phyloP scores from a whole-genome alignment of 202 grass and related monocot genomes.

The Bolboschoenoplectus hybrid region DNA sequence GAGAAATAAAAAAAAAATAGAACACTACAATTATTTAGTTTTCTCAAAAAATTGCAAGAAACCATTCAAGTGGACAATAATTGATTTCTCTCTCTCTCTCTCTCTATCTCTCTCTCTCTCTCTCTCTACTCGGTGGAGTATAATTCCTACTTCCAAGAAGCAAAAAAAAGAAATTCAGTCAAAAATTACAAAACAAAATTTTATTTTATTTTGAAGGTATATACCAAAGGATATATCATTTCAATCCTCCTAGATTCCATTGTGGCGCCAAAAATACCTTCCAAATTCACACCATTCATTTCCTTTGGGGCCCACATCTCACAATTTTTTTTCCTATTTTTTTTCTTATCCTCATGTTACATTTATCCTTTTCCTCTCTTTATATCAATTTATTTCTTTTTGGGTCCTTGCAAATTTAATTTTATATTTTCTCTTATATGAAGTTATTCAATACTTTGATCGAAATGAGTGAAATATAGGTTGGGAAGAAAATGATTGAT shows the following conservation, averaged over 20 bases:
- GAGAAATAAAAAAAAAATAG: not conserved
- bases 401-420: not conserved
- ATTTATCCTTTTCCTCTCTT: not conserved
- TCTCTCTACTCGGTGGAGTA: slow-evolving; percentile 22
- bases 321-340: not conserved
- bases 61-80: not conserved
- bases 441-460: too few relatives aligned
- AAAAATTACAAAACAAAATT: not conserved
- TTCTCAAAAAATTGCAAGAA: not conserved
- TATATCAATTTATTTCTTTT: not conserved
- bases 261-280: slow-evolving; percentile 27
- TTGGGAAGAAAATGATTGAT: too few relatives aligned
- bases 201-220: not conserved
- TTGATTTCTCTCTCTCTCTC: slow-evolving; percentile 1
- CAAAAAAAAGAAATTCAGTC: not conserved
- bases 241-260: not conserved
- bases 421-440: too few relatives aligned
- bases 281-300: slow-evolving; percentile 17
- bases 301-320: slow-evolving; percentile 26
- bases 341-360: not conserved
- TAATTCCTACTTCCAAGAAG: slow-evolving; percentile 24
- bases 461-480: too few relatives aligned
- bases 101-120: too few relatives aligned
- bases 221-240: slow-evolving; percentile 28
- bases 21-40: slow-evolving; percentile 2